Base-by-base conservation (phyloP, 2,329 filamentous ascomycete species). In the Venturia nashicola region DNA sequence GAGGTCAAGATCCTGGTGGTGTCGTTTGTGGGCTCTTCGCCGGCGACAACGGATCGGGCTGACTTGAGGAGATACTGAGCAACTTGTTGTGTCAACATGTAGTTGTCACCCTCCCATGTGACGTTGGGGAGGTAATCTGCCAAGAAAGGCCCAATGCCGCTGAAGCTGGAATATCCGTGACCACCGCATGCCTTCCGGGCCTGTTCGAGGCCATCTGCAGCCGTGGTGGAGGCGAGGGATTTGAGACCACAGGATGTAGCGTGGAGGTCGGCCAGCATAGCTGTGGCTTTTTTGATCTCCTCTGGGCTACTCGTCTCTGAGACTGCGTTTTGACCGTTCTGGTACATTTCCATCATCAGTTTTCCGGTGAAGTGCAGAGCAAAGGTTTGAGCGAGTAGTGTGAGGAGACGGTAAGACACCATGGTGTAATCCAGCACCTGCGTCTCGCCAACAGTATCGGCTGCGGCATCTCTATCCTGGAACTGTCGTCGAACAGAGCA, bases 51-150 rank as follows among this genome's bases (percentile, higher is more conserved):
- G 1, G 83, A 80, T 51, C 88, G 85, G 0, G 87, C 88, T 3
- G 87, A 85, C 80, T 91, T 91, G 67, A 91, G 81, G 57, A 91
- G 82, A 77, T 82, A 91, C 65, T 87, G 83, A 2, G 86, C 86
- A 2, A 91, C 88, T 76, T 91, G 88, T 73, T 91, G 88, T 11
- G 87, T 89, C 65, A 91, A 78, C 88, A 91, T 90, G 77, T 89
- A 91, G 78, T 90, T 90, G 76, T 90, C 88, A 55, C 88, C 88
- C 72, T 91, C 88, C 85, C 86, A 89, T 11, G 87, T 89, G 4
- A 79, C 76, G 0, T 83, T 88, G 18, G 89, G 87, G 1, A 91
- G 79, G 71, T 91, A 90, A 72, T 91, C 88, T 36, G 87, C 81
- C 69, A 90, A 91, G 82, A 84, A 89, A 20, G 82, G 77, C 1